A percentile compares a stretch with the other conserved stretches of the same genome.
These are phyloP conservation scores for Chenopodium suecicum DNA, from an alignment of 148 eudicot species.

Conservation along the genomic window DNA sequence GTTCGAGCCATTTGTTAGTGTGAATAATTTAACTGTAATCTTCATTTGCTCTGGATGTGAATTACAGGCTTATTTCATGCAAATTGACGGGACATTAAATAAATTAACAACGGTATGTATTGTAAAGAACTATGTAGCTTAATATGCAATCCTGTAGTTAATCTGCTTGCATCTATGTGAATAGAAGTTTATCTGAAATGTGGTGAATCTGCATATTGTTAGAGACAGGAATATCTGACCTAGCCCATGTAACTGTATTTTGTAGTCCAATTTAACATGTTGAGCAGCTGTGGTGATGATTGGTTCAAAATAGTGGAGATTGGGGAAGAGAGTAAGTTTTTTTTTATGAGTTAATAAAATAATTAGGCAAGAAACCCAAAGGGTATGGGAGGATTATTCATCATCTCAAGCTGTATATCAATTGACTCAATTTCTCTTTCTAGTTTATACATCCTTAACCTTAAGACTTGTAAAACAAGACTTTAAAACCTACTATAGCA, in stretches of 20 bases:
- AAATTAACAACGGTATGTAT: conserved; percentile 61
- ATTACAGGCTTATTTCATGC: conserved; percentile 80
- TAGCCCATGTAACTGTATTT: not conserved
- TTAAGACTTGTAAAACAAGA: too few species aligned
- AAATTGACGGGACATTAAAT: conserved; percentile 67
- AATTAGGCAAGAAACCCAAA: not conserved
- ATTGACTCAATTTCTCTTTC: not conserved
- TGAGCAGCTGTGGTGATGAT: not conserved
- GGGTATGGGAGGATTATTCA: not conserved
- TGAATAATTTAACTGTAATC: conserved; percentile 6
- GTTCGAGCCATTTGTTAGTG: not conserved
- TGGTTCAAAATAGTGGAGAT: not conserved
- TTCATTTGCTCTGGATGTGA: conserved; percentile 13
- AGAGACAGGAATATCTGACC: not conserved
- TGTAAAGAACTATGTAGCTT: not conserved
- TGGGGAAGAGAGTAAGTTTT: not conserved
- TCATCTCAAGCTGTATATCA: not conserved
- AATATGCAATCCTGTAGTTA: not conserved
- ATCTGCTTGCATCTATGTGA: not conserved
- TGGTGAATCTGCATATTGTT: not conserved
- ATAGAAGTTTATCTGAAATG: not conserved
- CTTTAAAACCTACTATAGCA: too few species aligned
- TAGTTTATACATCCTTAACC: too few species aligned
- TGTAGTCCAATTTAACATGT: not conserved
- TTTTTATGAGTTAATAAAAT: not conserved